phyloP scores from a whole-genome alignment of 108 stramenopile genomes.

The Fragilariopsis cylindrus region DNA sequence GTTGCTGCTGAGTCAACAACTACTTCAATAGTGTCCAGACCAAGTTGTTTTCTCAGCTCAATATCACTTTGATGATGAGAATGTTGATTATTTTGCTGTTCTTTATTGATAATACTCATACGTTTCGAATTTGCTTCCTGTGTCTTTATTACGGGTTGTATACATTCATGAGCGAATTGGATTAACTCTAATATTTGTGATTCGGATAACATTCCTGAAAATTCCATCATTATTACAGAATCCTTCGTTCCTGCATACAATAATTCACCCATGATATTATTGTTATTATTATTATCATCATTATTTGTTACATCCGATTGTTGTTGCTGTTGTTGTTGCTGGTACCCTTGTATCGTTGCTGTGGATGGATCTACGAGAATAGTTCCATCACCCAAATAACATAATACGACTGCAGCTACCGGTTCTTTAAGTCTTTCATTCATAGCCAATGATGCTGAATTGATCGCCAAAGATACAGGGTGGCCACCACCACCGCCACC shows the following conservation, averaged over 20 bases:
- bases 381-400: constrained; percentile 39
- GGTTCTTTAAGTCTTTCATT: constrained; percentile 55
- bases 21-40: constrained; percentile 19
- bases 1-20: neutral
- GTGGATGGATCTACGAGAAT: constrained; percentile 37
- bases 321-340: neutral
- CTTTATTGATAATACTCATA: neutral
- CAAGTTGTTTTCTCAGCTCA: constrained; percentile 38
- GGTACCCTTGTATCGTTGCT: constrained; percentile 13
- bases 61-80: constrained; percentile 23
- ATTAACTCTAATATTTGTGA: constrained; percentile 42
- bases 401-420: constrained; percentile 58
- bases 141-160: constrained; percentile 48
- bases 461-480: constrained; percentile 71
- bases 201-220: constrained; percentile 38
- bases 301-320: constrained; percentile 19
- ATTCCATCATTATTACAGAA: constrained; percentile 60
- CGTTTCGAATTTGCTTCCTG: constrained; percentile 31
- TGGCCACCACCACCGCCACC: constrained; percentile 28
- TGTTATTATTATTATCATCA: neutral
- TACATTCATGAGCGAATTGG: constrained; percentile 43
- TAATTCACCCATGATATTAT: constrained; percentile 26
- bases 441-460: constrained; percentile 80
- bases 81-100: neutral
- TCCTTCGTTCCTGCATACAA: constrained; percentile 65